Evolutionary conservation across 2,329 filamentous ascomycete species (phyloP), one percentile per base, ranked within the genome.

Genomic region (Botrytis pseudocinerea): DNA sequence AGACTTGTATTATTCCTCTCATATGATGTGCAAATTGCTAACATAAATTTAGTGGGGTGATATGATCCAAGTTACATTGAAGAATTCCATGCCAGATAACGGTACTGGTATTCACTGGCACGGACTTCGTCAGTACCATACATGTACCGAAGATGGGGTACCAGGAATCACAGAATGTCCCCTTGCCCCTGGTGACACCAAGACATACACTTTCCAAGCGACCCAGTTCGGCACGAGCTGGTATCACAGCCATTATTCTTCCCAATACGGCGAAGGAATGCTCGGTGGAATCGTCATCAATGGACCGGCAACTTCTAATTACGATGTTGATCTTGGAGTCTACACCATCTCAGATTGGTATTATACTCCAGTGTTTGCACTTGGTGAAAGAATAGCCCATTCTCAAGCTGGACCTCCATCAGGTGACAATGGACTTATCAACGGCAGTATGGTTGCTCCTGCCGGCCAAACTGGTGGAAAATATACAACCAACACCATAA

Each of bases 161-260:
- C 81, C 80, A 38, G 83, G 85, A n/a, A 71, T 75, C 20, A 75
- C 75, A 2, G 71, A 76, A 62, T 76, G 75, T 51, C 75, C 75
- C n/a, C 65, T 76, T 73, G 82, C 89, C 4, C 90, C 90, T 0
- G 87, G 87, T 18, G 76, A 82, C 18, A 79, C 78, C 20, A 80
- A 79, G 73, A 82, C 79, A 10, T 84, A 84, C 75, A 79, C 75
- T 10, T 76, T 76, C 48, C 72, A 72, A 48, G 73, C 70, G 4
- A 74, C 72, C 28, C 75, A 75, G 57, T 73, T 60, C 44, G 75
- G 75, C 60, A 75, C 71, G 60, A 71, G 38, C 44, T 75, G 74
- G 74, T 90, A 90, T 72, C 89, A 91, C 79, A 87, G 85, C 1
- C 89, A 90, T 78, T 87, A 87, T 75, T 82, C 82, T 12, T 76